Evolutionary conservation across 2,329 filamentous ascomycete species (phyloP).

Genomic region (Aspergillus pseudonomiae): DNA sequence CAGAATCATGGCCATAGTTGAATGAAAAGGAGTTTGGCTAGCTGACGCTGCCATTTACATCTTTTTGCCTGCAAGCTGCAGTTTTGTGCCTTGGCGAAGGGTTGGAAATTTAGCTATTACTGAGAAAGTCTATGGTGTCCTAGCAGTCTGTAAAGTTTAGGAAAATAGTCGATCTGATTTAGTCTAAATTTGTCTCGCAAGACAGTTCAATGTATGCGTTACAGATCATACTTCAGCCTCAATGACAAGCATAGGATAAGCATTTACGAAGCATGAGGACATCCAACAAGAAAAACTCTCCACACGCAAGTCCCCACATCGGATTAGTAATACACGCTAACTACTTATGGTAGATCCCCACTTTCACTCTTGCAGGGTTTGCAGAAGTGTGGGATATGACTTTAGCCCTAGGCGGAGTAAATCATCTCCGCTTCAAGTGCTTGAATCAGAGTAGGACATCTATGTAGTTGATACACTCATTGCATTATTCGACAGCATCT

Average conservation of each 20-base stretch:
- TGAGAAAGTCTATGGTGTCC: not conserved
- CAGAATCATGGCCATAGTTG: not conserved
- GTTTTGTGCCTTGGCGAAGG: not conserved
- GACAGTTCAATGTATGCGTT: not conserved
- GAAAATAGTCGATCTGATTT: not conserved
- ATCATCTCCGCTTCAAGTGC: conserved; percentile 9
- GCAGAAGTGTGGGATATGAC: conserved; percentile 15
- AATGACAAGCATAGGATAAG: not conserved
- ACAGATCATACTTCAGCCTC: not conserved
- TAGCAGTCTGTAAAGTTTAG: not conserved
- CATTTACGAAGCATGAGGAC: not conserved
- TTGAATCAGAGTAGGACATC: not conserved
- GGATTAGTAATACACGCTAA: not conserved
- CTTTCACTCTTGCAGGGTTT: not conserved
- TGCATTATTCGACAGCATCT: not conserved
- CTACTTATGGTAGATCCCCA: not conserved
- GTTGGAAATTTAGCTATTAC: not conserved
- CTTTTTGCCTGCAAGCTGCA: not conserved
- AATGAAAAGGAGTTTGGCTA: not conserved
- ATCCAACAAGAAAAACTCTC: not conserved
- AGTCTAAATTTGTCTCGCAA: not conserved
- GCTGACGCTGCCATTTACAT: not conserved
- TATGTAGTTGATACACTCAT: not conserved
- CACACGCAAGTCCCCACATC: not conserved
- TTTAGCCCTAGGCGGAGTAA: conserved; percentile 20